These are phyloP conservation scores for Pholiota microspora DNA, from an alignment of 768 basidiomycete genomes.

Conservation along the genomic window DNA sequence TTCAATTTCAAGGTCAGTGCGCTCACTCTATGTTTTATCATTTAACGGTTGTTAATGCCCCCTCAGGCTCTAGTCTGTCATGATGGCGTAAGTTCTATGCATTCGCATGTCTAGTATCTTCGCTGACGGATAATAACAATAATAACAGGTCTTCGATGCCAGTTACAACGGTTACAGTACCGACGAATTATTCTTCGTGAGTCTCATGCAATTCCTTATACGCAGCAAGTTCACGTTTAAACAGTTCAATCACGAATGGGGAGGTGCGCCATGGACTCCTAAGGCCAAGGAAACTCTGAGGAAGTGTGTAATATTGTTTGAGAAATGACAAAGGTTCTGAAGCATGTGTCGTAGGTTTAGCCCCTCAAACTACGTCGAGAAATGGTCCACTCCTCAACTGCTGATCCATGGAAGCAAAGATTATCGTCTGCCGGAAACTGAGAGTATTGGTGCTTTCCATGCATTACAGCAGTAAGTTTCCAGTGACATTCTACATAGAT, in stretches of 20 bases:
- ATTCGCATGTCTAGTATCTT: background rate
- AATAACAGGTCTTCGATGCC: conserved; percentile 66
- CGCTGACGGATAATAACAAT: background rate
- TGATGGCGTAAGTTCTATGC: conserved; percentile 63
- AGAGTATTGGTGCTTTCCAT: conserved; percentile 83
- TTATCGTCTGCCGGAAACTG: conserved; percentile 82
- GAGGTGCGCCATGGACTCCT: conserved; percentile 74
- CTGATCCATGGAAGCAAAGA: conserved; percentile 88
- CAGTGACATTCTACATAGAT: background rate
- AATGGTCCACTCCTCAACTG: conserved; percentile 86
- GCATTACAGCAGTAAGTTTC: conserved; percentile 72
- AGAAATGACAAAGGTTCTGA: background rate
- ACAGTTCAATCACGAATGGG: conserved; percentile 87
- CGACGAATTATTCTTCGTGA: conserved; percentile 88
- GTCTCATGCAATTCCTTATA: conserved; percentile 19
- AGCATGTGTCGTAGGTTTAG: conserved; percentile 51
- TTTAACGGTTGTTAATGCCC: conserved; percentile 15
- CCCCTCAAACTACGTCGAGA: conserved; percentile 77
- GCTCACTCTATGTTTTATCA: background rate
- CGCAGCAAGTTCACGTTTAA: background rate
- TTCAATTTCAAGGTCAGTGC: conserved; percentile 74
- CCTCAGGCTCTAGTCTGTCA: conserved; percentile 73
- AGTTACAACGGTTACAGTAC: conserved; percentile 83
- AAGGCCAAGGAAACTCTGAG: conserved; percentile 50
- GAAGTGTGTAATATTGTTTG: conserved; percentile 41